Evolutionary conservation across 805 yeast species (phyloP).

Genomic region (Blastobotrys attinorum): DNA sequence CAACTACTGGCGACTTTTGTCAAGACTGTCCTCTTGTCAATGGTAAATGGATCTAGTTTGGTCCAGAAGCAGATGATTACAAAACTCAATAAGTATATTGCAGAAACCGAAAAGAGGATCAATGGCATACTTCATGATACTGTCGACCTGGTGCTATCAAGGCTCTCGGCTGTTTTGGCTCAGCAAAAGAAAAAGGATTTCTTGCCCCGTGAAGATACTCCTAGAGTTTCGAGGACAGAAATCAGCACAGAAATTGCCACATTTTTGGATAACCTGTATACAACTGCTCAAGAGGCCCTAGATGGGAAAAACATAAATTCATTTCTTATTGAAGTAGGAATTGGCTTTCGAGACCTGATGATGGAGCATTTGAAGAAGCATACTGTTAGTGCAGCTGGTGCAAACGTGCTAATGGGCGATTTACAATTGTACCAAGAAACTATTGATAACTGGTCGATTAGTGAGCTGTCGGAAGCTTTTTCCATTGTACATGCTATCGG

Average conservation of each 20-base stretch:
- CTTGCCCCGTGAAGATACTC: slow-evolving; percentile 30
- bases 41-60: slow-evolving; percentile 49
- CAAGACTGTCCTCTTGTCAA: slow-evolving; percentile 67
- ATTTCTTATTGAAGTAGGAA: slow-evolving; percentile 50
- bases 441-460: slow-evolving; percentile 59
- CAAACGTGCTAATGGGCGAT: slow-evolving; percentile 73
- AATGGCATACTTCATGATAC: slow-evolving; percentile 57
- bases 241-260: slow-evolving; percentile 39
- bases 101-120: slow-evolving; percentile 55
- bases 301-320: slow-evolving; percentile 42
- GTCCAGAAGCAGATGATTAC: slow-evolving; percentile 52
- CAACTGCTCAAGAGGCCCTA: slow-evolving; percentile 33
- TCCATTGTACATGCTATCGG: slow-evolving; percentile 73
- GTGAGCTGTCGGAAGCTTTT: slow-evolving; percentile 53
- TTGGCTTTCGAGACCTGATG: slow-evolving; percentile 47
- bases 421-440: slow-evolving; percentile 65
- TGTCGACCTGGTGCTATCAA: slow-evolving; percentile 42
- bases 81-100: slow-evolving; percentile 51
- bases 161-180: slow-evolving; percentile 43
- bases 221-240: neutral
- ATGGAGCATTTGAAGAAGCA: slow-evolving; percentile 68
- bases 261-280: slow-evolving; percentile 40
- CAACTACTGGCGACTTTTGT: slow-evolving; percentile 63
- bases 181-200: slow-evolving; percentile 75
- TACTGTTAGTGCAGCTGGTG: slow-evolving; percentile 74